A percentile compares a stretch with the other conserved stretches of the same genome.
phyloP scores from a whole-genome alignment of 352 stramenopile species.

The Globisporangium megalacanthum region DNA sequence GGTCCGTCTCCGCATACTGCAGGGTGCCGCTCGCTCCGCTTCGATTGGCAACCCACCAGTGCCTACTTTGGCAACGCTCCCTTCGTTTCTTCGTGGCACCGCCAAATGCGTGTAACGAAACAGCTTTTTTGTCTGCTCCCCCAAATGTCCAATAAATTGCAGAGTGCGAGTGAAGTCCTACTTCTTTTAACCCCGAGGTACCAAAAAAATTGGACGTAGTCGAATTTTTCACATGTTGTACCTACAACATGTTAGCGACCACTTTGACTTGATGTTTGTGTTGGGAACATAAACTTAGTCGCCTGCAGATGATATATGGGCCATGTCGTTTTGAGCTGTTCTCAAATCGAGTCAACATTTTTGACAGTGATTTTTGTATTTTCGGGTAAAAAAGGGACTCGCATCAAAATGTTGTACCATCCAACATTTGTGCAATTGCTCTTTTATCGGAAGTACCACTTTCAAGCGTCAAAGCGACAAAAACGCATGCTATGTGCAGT shows the following conservation, averaged over 20 bases:
- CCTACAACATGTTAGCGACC: not conserved
- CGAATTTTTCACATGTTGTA: too few species aligned
- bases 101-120: too few species aligned
- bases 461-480: not conserved
- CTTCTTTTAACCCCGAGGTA: constrained; percentile 5
- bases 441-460: not conserved
- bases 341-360: not conserved
- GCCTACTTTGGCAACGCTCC: too few species aligned
- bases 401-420: not conserved
- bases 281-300: not conserved
- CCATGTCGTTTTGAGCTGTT: not conserved
- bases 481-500: not conserved
- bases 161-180: too few species aligned
- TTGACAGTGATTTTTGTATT: not conserved
- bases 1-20: too few species aligned
- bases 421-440: not conserved
- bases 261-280: not conserved
- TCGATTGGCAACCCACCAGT: too few species aligned
- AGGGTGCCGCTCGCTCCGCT: too few species aligned
- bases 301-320: not conserved
- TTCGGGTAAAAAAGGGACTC: not conserved
- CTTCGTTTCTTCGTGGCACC: too few species aligned
- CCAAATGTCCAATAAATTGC: too few species aligned
- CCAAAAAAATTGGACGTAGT: not conserved
- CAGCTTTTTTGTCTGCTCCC: too few species aligned